These are phyloP conservation scores for Curvularia hawaiiensis DNA, from an alignment of 2,329 filamentous ascomycete genomes.

Conservation along the genomic window DNA sequence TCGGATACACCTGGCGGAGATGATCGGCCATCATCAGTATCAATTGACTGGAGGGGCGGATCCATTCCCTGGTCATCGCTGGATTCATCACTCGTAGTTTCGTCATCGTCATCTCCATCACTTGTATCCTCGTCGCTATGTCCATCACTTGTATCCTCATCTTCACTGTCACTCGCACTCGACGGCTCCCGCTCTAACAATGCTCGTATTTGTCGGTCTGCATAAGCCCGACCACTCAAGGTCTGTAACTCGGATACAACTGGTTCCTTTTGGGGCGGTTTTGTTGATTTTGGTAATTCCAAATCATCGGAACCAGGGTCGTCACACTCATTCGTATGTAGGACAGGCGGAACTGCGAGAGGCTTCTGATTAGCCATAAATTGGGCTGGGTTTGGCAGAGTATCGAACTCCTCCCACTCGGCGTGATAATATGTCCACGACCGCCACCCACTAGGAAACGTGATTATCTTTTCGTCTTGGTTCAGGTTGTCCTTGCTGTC, in stretches of 20 bases:
- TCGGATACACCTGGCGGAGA: background rate
- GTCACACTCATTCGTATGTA: background rate
- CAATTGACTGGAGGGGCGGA: constrained; percentile 7
- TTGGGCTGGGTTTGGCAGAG: constrained; percentile 19
- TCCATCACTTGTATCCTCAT: constrained; percentile 6
- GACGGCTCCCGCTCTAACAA: background rate
- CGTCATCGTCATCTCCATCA: background rate
- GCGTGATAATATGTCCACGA: constrained; percentile 52
- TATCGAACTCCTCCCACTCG: constrained; percentile 55
- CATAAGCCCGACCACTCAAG: constrained; percentile 30
- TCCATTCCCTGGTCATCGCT: background rate
- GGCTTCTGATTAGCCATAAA: constrained; percentile 31
- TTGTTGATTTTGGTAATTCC: background rate
- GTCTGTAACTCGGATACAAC: constrained; percentile 25
- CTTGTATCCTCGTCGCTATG: background rate
- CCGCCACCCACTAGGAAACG: constrained; percentile 55
- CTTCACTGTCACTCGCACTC: background rate
- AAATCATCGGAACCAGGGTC: constrained; percentile 7
- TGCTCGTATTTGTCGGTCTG: constrained; percentile 24
- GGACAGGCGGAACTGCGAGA: background rate
- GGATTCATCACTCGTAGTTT: background rate
- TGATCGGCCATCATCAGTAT: background rate
- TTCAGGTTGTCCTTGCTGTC: constrained; percentile 2
- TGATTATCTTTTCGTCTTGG: constrained; percentile 33
- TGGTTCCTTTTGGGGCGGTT: background rate